Base-by-base conservation (phyloP, 164 flowering plant species). In the Annona cherimola region DNA sequence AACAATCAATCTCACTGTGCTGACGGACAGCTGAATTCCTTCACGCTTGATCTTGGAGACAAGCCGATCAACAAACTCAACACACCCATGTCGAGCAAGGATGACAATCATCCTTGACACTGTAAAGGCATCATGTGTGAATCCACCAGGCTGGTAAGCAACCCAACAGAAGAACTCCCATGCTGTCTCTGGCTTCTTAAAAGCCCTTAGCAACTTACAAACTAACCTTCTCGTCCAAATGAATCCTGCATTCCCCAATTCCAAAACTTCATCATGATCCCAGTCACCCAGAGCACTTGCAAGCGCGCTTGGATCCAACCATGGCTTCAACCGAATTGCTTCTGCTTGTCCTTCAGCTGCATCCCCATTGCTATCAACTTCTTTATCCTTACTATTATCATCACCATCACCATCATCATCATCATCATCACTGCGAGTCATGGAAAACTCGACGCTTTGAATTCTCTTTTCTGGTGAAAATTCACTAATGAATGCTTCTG, bases 111-210 rank as follows among this genome's bases (percentile, higher is more conserved):
- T 88, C 76, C 97, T 87, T 40, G 94, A 87, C 8, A 93, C 80
- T 1, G 97, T 87, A 79, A 86, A 86, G 67, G 84, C 74, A 74
- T 93, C 92, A 79, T 95, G 99, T 67, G 83, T 80, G 62, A 86
- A 95, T 41, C 89, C 79, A 16, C 79, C 93, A 20, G 94, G 97
- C 75, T 90, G 99, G 77, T 62, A 70, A 79, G 94, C 86, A 71
- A 93, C 97, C 99, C 99, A 95, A 76, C 85, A 81, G 81, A 93
- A 95, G 79, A 95, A 95, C 44, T 88, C 78, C 97, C 98, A 91
- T 39, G 97, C 98, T 39, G 96, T 82, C 71, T 86, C 88, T 6
- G 90, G 80, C 43, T 88, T 83, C 72, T 80, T 91, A 74, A 93
- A 87, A 72, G 75, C 86, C 75, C 97, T 81, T 69, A 95, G 84